These are phyloP conservation scores for Erodium trifolium DNA, from an alignment of 441 rosid genomes.

Conservation along the genomic window DNA sequence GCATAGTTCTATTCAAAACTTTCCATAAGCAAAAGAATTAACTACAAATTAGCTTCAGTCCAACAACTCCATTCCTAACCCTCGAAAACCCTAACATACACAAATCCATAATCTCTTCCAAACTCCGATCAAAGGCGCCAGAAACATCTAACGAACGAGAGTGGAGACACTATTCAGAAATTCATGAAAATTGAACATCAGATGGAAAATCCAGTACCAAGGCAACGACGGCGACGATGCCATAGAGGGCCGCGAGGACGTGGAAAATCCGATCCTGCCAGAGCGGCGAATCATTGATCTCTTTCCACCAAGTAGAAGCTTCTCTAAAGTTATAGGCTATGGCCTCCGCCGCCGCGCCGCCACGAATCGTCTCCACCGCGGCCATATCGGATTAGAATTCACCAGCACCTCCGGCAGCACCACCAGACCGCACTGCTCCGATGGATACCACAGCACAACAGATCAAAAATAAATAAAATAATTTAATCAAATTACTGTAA, in stretches of 20 bases:
- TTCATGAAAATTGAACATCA: not conserved
- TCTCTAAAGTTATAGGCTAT: slow-evolving; percentile 36
- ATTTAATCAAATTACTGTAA: too few species aligned
- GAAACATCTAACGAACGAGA: not conserved
- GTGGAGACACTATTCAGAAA: not conserved
- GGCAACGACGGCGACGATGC: slow-evolving; percentile 59
- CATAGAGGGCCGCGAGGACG: slow-evolving; percentile 57
- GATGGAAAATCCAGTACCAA: slow-evolving; percentile 29
- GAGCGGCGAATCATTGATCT: slow-evolving; percentile 44
- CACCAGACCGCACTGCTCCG: not conserved
- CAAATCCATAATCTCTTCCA: not conserved
- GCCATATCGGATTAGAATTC: not conserved
- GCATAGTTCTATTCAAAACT: not conserved
- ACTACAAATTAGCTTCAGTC: not conserved
- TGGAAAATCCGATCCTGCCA: slow-evolving; percentile 89
- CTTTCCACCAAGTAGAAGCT: slow-evolving; percentile 66
- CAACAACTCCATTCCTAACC: not conserved
- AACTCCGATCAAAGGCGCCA: not conserved
- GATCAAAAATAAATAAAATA: too few species aligned
- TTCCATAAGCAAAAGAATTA: not conserved
- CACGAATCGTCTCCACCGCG: slow-evolving; percentile 23
- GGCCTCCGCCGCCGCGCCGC: slow-evolving; percentile 23
- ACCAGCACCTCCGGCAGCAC: slow-evolving; percentile 5
- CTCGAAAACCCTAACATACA: slow-evolving; percentile 1
- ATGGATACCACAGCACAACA: not conserved